Conservation (phyloP, 371 early-diverging fungal species). For the Syncephalastrum racemosum region DNA sequence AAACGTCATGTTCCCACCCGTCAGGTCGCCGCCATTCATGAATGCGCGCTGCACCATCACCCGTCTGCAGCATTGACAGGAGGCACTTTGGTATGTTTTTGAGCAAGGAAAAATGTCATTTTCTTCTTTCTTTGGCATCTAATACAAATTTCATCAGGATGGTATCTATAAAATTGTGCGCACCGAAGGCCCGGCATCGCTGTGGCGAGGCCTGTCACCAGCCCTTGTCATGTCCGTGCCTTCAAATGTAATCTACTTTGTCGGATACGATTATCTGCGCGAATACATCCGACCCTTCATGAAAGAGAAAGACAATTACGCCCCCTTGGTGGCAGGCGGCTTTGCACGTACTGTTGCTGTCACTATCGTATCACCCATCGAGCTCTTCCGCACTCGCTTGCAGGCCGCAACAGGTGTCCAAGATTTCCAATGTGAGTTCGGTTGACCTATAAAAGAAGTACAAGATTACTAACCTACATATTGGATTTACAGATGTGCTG, state of each 20-base stretch:
- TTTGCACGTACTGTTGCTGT: conserved; percentile 81
- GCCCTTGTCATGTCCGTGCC: conserved; percentile 89
- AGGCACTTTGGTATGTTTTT: conserved; percentile 31
- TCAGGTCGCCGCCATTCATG: conserved; percentile 25
- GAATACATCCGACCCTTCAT: conserved; percentile 30
- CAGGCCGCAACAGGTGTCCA: conserved; percentile 64
- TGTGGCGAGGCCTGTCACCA: conserved; percentile 91
- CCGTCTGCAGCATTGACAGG: conserved; percentile 8
- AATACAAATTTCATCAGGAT: conserved; percentile 43
- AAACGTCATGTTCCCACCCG: conserved; percentile 10
- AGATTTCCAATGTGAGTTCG: conserved; percentile 39
- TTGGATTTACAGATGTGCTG: conserved; percentile 46
- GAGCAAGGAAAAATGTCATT: not conserved
- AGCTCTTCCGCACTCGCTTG: conserved; percentile 87
- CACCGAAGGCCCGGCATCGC: conserved; percentile 72
- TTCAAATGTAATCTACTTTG: conserved; percentile 90
- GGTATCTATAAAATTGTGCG: conserved; percentile 78
- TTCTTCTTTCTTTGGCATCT: too few relatives aligned
- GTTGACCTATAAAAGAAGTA: not conserved
- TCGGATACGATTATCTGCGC: conserved; percentile 88
- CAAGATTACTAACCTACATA: not conserved
- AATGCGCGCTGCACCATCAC: conserved; percentile 21
- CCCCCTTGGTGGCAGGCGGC: conserved; percentile 83
- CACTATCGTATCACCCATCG: conserved; percentile 85
- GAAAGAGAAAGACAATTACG: conserved; percentile 20